Evolutionary conservation across 345 rosid genomes (phyloP), one percentile per base, ranked within the genome.

Genomic region (Eucalyptus marginata): DNA sequence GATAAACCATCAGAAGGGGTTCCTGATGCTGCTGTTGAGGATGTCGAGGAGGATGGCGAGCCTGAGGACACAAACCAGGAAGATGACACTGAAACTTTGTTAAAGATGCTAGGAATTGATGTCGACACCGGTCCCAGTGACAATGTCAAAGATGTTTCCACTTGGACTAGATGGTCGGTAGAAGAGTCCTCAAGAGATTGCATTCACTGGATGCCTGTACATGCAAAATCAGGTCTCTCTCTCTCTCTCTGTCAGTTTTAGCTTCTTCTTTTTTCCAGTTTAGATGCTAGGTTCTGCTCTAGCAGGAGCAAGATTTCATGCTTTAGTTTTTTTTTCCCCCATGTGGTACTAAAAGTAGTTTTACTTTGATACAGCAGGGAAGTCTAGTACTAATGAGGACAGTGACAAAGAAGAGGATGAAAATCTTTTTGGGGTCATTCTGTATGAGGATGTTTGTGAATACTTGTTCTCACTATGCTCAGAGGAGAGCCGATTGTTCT

Each of bases 141-240:
- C 87, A 98, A 96, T 90, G 95, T 95, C 88, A 94, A 95, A 89
- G 98, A 98, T 90, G 40, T 92, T 87, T 94, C 96, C 89, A 97
- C 96, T 88, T 98, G 99, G 99, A 86, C 92, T 90, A 95, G 94
- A 92, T 98, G 99, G 99, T 94, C 95, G 9, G 94, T 94, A 89
- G 98, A 95, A 92, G 99, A 97, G 94, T 93, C 90, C 50, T 92
- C 92, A 68, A 94, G 99, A 91, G 99, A 97, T 91, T 91, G 91
- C 56, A 91, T 83, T 89, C 98, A 95, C 44, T 98, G 99, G 99
- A 94, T 96, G 97, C 99, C 99, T 89, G 89, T 96, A 88, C 97
- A 90, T 88, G 56, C 90, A 68, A 93, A 94, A 90, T 88, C 93
- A 86, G 97, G 95, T 94, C 90, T 89, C 86, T 3, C 80, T 33